Evolutionary conservation across 2,329 filamentous ascomycete genomes (phyloP), one percentile per base, ranked within the genome.

Genomic region (Pezicula carpinea): DNA sequence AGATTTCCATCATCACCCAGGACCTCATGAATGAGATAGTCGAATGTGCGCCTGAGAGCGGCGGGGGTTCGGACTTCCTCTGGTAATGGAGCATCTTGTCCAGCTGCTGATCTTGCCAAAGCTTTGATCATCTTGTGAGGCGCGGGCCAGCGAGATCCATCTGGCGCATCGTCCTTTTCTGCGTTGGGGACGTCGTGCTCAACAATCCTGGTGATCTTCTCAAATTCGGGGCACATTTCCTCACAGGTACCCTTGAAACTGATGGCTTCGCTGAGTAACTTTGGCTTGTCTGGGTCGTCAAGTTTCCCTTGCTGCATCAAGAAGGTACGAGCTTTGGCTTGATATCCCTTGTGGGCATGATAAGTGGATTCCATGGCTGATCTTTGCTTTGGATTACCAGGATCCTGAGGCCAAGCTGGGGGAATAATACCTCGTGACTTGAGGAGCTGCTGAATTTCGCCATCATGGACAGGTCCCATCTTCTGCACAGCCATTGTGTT

Each of bases 181-280:
- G 76, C 69, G 6, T 66, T 66, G 53, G 77, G 74, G 18, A 82
- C 72, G 50, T 84, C 78, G 55, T 73, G 69, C 59, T 85, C 79
- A 40, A 75, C 76, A 47, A 85, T 83, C 50, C 82, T 73, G 42
- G 72, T 77, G 29, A 83, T 74, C 60, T 77, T 78, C 60, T 86
- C 82, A 62, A 77, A 84, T 52, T 83, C 78, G 5, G 82, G 82
- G 51, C 82, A 86, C 82, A 85, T 85, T 21, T 83, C 78, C 56
- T 85, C 79, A 56, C 81, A 85, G 39, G 82, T 83, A 13, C 82
- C 82, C 59, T 81, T 81, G 59, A 86, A 86, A 35, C 78, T 74
- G 40, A 85, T 79, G 6, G 82, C 82, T 59, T 85, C 76, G 48
- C 78, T 73, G 6, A 86, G 69, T 15, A 72, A 75, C 58, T 82